These are phyloP conservation scores for Psophocarpus tetragonolobus DNA, from an alignment of 306 rosid genomes.

Conservation along the genomic window DNA sequence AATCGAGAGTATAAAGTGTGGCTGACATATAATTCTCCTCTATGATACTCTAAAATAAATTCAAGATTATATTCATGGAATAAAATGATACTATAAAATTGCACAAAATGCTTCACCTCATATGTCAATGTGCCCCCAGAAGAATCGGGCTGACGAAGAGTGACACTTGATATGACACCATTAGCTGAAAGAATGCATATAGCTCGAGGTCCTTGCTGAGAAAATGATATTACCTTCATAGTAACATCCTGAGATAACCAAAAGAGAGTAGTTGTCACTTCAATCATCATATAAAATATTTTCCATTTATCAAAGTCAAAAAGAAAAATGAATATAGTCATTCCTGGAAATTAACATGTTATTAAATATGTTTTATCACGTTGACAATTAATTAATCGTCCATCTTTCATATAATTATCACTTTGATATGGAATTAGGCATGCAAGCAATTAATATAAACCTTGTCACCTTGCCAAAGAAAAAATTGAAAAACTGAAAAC, in stretches of 20 bases:
- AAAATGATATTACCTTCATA: conserved; percentile 95
- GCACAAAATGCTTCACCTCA: conserved; percentile 50
- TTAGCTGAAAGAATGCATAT: conserved; percentile 90
- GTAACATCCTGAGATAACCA: conserved; percentile 73
- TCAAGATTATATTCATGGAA: conserved; percentile 19
- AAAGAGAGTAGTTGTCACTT: not conserved
- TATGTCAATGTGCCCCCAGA: conserved; percentile 77
- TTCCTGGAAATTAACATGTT: conserved; percentile 9
- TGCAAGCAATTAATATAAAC: not conserved
- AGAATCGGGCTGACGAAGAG: conserved; percentile 93
- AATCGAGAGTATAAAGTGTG: not conserved
- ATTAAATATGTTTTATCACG: not conserved
- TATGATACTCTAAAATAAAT: not conserved
- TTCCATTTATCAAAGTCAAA: conserved; percentile 22
- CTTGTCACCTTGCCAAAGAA: not conserved
- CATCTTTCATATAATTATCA: not conserved
- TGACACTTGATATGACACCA: conserved; percentile 91
- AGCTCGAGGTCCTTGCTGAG: conserved; percentile 96
- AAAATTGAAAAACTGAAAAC: conserved; percentile 10
- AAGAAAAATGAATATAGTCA: conserved; percentile 2
- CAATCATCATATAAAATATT: not conserved
- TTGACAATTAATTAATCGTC: not conserved
- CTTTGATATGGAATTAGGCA: not conserved
- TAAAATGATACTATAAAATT: conserved; percentile 12
- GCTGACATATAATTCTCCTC: not conserved